Conservation (phyloP, 1,284 basidiomycete species). For the Neotropicomus parvogracilis region DNA sequence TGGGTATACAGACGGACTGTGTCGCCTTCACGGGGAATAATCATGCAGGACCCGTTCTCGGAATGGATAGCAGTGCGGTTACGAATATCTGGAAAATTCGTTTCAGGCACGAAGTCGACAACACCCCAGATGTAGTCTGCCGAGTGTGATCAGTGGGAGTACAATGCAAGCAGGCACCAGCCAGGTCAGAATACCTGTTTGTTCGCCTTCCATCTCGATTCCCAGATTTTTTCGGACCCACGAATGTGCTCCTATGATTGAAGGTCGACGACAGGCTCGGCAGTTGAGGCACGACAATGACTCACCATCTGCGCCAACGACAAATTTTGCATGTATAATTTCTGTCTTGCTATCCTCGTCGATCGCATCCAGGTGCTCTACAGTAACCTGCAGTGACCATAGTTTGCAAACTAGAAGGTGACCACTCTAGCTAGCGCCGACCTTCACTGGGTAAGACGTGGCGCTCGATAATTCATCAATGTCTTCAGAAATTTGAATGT, state of each 20-base stretch:
- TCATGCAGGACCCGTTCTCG: slow-evolving; percentile 60
- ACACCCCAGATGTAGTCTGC: slow-evolving; percentile 77
- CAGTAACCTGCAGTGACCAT: slow-evolving; percentile 35
- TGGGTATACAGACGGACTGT: slow-evolving; percentile 76
- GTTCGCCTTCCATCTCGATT: slow-evolving; percentile 11
- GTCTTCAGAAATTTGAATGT: slow-evolving; percentile 50
- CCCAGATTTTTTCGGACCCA: slow-evolving; percentile 50
- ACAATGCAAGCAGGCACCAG: background rate
- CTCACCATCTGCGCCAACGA: slow-evolving; percentile 61
- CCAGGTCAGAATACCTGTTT: slow-evolving; percentile 5
- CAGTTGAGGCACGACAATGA: background rate
- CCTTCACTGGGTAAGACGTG: slow-evolving; percentile 37
- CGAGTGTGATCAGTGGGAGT: too few species aligned
- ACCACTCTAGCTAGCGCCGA: background rate
- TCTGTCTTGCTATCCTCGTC: slow-evolving; percentile 27
- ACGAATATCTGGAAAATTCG: slow-evolving; percentile 81
- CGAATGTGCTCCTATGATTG: slow-evolving; percentile 48
- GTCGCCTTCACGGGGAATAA: slow-evolving; percentile 75
- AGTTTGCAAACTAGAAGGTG: background rate
- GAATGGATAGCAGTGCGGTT: slow-evolving; percentile 63
- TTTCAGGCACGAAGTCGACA: slow-evolving; percentile 64
- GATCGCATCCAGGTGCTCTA: slow-evolving; percentile 36
- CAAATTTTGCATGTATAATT: slow-evolving; percentile 47
- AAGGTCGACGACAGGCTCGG: background rate
- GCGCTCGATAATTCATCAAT: slow-evolving; percentile 41